Evolutionary conservation across 306 rosid species (phyloP).

Genomic region (Chamaecrista fasciculata): DNA sequence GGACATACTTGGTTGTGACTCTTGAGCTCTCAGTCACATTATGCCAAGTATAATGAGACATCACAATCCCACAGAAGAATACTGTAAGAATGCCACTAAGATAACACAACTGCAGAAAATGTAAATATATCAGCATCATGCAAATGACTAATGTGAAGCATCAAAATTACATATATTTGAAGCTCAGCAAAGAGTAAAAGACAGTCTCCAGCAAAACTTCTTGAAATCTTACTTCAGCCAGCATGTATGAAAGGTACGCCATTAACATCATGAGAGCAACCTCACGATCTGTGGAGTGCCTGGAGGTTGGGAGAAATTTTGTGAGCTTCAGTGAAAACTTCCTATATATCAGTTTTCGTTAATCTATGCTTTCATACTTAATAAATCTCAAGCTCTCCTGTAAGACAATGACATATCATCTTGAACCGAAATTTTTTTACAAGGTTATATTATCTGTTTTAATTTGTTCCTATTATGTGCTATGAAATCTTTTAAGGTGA

Average conservation of each 20-base stretch:
- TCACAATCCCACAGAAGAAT: slow-evolving; percentile 96
- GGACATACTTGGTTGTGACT: slow-evolving; percentile 83
- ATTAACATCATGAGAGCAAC: slow-evolving; percentile 98
- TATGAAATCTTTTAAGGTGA: slow-evolving; percentile 4
- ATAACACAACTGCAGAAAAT: slow-evolving; percentile 63
- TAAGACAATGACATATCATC: neutral
- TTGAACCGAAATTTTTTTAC: neutral
- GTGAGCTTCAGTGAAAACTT: slow-evolving; percentile 17
- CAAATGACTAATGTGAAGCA: slow-evolving; percentile 6
- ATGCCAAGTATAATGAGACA: slow-evolving; percentile 99
- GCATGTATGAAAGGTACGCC: slow-evolving; percentile 98
- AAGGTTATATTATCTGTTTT: neutral
- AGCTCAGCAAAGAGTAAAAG: neutral
- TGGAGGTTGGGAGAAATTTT: slow-evolving; percentile 40
- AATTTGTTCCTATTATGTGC: neutral
- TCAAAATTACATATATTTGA: neutral
- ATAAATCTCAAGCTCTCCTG: too few species aligned
- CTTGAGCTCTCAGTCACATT: slow-evolving; percentile 94
- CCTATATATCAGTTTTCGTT: slow-evolving; percentile 19
- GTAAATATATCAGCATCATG: slow-evolving; percentile 30
- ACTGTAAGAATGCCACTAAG: slow-evolving; percentile 96
- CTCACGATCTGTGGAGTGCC: slow-evolving; percentile 99
- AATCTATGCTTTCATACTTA: neutral
- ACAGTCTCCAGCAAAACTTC: slow-evolving; percentile 14
- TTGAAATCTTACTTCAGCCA: slow-evolving; percentile 82